Evolutionary conservation across 1,139 yeast species (phyloP).

Genomic region (Saccharomyces pastorianus): DNA sequence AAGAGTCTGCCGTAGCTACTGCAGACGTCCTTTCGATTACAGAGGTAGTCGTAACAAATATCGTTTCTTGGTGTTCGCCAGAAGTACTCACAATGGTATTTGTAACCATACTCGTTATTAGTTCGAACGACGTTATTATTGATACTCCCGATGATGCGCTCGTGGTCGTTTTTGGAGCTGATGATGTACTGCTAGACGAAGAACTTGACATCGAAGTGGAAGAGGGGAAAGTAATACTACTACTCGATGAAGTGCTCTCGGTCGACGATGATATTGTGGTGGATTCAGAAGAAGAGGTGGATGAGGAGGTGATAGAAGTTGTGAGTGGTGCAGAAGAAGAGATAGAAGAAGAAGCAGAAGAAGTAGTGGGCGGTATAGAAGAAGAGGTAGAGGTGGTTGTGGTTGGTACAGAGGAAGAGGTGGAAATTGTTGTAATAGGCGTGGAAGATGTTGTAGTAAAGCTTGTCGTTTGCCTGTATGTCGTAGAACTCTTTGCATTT

Average conservation of each 20-base stretch:
- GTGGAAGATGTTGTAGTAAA: too few relatives aligned
- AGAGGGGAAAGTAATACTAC: constrained; percentile 7
- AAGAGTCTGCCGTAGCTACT: constrained; percentile 5
- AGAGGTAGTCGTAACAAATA: constrained; percentile 18
- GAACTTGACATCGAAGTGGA: constrained; percentile 8
- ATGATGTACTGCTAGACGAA: constrained; percentile 10
- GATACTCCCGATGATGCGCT: constrained; percentile 7
- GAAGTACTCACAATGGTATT: constrained; percentile 9
- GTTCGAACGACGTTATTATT: constrained; percentile 9
- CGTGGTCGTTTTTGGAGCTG: constrained; percentile 18
- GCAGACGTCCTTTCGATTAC: constrained; percentile 10
- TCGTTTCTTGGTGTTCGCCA: constrained; percentile 8
- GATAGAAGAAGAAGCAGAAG: constrained; percentile 1
- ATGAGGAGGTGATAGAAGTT: background rate
- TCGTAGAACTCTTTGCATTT: background rate
- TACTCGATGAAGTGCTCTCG: background rate
- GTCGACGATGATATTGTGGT: constrained; percentile 4
- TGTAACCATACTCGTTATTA: constrained; percentile 13
- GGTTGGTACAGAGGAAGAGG: background rate
- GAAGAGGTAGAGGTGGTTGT: constrained; percentile 2
- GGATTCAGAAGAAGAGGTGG: constrained; percentile 2
- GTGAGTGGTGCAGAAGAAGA: constrained; percentile 1
- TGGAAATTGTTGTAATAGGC: background rate
- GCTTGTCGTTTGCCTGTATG: background rate
- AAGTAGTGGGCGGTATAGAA: background rate